phyloP scores from a whole-genome alignment of 2,329 filamentous ascomycete species.

The Septoria linicola region DNA sequence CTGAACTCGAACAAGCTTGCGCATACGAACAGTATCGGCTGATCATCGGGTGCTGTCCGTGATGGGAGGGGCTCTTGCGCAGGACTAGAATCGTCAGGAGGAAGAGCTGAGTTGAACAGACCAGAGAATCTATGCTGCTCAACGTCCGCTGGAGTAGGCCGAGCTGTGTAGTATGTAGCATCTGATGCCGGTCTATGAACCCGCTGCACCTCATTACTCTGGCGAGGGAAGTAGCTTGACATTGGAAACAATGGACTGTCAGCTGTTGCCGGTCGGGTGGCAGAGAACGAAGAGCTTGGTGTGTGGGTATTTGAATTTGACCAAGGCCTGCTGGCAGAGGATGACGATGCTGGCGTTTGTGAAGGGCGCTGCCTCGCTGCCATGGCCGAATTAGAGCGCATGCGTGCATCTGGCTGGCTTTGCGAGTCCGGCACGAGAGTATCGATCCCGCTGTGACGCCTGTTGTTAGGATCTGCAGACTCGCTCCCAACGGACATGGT shows the following conservation, averaged over 20 bases:
- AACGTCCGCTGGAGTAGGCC: constrained; percentile 23
- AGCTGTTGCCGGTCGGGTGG: constrained; percentile 38
- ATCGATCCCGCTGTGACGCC: constrained; percentile 65
- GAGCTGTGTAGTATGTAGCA: constrained; percentile 36
- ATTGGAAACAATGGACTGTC: constrained; percentile 27
- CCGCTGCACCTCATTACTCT: constrained; percentile 30
- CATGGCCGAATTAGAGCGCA: constrained; percentile 57
- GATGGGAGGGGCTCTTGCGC: constrained; percentile 15
- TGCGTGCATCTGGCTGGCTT: constrained; percentile 37
- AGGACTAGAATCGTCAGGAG: constrained; percentile 25
- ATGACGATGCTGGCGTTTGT: constrained; percentile 46
- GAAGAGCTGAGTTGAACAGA: constrained; percentile 38
- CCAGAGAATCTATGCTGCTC: constrained; percentile 33
- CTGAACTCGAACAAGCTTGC: constrained; percentile 97
- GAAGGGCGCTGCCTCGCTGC: constrained; percentile 45
- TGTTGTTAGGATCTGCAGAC: constrained; percentile 37
- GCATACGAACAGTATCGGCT: constrained; percentile 75
- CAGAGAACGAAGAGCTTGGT: constrained; percentile 48
- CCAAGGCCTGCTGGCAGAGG: constrained; percentile 33
- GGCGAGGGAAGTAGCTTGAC: constrained; percentile 24
- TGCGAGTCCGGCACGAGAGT: constrained; percentile 37
- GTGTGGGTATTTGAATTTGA: constrained; percentile 42
- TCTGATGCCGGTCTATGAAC: constrained; percentile 33
- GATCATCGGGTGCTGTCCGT: constrained; percentile 26
- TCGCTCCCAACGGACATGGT: constrained; percentile 41